Percentiles rank a stretch among this genome's conserved stretches.
Evolutionary conservation across 495 filamentous ascomycete species (phyloP).

Genomic region (Symbiotaphrina buchneri): DNA sequence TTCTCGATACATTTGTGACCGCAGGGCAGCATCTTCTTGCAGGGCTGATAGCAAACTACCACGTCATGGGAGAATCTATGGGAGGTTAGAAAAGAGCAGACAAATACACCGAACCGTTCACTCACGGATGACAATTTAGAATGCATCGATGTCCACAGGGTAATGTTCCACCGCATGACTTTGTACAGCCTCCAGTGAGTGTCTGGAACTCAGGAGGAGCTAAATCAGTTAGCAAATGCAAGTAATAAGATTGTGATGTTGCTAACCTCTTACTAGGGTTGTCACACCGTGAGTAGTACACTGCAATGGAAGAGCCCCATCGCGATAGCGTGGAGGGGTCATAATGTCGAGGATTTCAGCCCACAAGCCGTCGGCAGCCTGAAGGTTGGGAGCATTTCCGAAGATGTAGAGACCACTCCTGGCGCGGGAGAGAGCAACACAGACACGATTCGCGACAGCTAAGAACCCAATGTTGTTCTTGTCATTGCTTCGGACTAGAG

Average conservation of each 20-base stretch:
- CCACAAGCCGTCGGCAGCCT: slow-evolving; percentile 14
- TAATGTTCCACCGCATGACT: slow-evolving; percentile 20
- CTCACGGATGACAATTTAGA: slow-evolving; percentile 24
- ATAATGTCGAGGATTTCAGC: slow-evolving; percentile 10
- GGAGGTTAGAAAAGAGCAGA: background rate
- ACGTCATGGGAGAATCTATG: slow-evolving; percentile 7
- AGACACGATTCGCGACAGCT: slow-evolving; percentile 52
- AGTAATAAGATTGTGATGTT: slow-evolving; percentile 12
- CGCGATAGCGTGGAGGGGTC: slow-evolving; percentile 5
- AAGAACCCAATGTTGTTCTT: slow-evolving; percentile 42
- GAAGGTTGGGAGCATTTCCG: slow-evolving; percentile 43
- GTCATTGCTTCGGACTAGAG: slow-evolving; percentile 54
- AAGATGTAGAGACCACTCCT: slow-evolving; percentile 70
- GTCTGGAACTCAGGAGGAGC: slow-evolving; percentile 24
- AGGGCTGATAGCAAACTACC: background rate
- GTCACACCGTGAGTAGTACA: slow-evolving; percentile 14
- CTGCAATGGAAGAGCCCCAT: slow-evolving; percentile 16
- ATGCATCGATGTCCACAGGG: slow-evolving; percentile 24
- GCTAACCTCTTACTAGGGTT: slow-evolving; percentile 14
- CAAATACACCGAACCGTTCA: no score
- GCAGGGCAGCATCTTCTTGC: slow-evolving; percentile 3
- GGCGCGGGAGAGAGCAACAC: slow-evolving; percentile 80
- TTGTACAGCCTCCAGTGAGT: slow-evolving; percentile 35
- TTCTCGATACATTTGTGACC: slow-evolving; percentile 1
- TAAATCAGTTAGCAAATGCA: background rate